Evolutionary conservation across 2,329 filamentous ascomycete species (phyloP).

Genomic region (Trichophyton verrucosum): DNA sequence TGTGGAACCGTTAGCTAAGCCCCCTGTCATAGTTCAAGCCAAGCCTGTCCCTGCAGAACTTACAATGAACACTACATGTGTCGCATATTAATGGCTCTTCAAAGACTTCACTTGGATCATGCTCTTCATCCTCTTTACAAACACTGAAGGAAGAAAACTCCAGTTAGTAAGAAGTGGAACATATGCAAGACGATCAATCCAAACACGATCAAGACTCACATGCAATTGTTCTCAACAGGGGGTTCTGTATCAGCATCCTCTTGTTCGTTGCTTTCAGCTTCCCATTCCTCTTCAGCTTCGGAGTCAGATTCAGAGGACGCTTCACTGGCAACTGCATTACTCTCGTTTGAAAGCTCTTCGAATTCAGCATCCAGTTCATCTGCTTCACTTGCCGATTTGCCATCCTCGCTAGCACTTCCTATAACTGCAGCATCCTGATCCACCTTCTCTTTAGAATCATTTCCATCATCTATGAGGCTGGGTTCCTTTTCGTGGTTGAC

Average conservation of each 20-base stretch:
- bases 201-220: conserved; percentile 35
- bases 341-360: conserved; percentile 24
- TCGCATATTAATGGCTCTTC: conserved; percentile 66
- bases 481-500: not conserved
- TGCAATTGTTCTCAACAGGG: conserved; percentile 47
- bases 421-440: conserved; percentile 21
- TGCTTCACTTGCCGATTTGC: conserved; percentile 26
- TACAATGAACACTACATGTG: conserved; percentile 72
- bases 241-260: conserved; percentile 36
- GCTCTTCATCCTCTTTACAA: conserved; percentile 69
- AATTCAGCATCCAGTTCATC: conserved; percentile 34
- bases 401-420: conserved; percentile 31
- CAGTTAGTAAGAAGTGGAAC: not conserved
- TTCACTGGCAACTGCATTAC: conserved; percentile 33
- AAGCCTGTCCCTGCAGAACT: conserved; percentile 31
- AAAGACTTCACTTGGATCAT: conserved; percentile 69
- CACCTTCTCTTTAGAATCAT: conserved; percentile 15
- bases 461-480: conserved; percentile 19
- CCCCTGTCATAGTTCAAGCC: conserved; percentile 18
- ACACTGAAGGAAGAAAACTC: conserved; percentile 43
- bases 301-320: conserved; percentile 43
- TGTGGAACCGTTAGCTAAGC: conserved; percentile 42
- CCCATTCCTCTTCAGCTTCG: conserved; percentile 38
- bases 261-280: conserved; percentile 36
- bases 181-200: not conserved